Percentiles rank a stretch among this genome's conserved stretches.
Conservation (phyloP, 345 rosid genomes). For the Camelina neglecta region DNA sequence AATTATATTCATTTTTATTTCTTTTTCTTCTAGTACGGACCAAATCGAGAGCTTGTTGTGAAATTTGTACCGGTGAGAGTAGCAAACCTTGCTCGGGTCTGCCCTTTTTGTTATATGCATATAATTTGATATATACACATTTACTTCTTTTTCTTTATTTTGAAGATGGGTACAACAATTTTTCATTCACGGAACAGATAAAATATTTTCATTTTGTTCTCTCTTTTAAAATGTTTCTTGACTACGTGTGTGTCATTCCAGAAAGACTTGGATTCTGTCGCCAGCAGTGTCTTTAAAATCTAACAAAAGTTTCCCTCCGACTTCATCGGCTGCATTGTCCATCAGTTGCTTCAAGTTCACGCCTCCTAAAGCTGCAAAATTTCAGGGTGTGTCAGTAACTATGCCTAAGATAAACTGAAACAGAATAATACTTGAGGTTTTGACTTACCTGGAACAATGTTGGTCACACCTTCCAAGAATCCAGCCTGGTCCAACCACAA, state of each 20-base stretch:
- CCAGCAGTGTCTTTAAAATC: conserved; percentile 82
- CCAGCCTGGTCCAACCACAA: conserved; percentile 66
- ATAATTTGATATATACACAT: conserved; percentile 36
- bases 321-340: conserved; percentile 75
- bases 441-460: conserved; percentile 84
- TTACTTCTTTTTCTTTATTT: neutral
- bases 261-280: conserved; percentile 90
- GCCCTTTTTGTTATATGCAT: conserved; percentile 37
- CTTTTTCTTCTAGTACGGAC: neutral
- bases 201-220: neutral
- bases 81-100: conserved; percentile 39
- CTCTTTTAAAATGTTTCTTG: neutral
- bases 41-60: conserved; percentile 51
- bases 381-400: conserved; percentile 12
- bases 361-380: conserved; percentile 72
- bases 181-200: conserved; percentile 39
- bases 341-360: conserved; percentile 79
- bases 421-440: neutral
- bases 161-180: conserved; percentile 20
- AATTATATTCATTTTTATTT: conserved; percentile 30
- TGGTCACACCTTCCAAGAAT: conserved; percentile 83
- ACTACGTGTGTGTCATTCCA: conserved; percentile 50
- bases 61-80: conserved; percentile 41
- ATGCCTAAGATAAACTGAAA: neutral
- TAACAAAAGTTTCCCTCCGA: conserved; percentile 73